Base-by-base conservation (phyloP, 345 rosid genomes). In the Balakata baccata region DNA sequence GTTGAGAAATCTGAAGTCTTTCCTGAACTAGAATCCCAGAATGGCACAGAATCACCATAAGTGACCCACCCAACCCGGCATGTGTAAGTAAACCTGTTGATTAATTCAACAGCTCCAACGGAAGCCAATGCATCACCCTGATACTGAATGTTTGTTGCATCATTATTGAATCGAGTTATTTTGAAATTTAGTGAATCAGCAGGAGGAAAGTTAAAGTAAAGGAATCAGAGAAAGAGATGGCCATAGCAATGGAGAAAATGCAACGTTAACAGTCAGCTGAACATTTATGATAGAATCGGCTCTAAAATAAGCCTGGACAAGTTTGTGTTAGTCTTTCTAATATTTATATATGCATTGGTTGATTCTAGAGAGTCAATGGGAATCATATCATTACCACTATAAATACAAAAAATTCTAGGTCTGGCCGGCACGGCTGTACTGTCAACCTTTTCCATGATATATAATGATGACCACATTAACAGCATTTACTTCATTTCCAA, bases 1-100 rank as follows among this genome's bases (percentile, higher is more conserved):
- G 81, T 76, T 7, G 70, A 60, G 70, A 87, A 85, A 45, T 87
- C 84, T 0, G 82, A 7, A 41, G 77, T 47, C 72, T 60, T 51
- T 37, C 76, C 70, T 9, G 83, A 47, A 3, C 34, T n/a, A 3
- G 82, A 65, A 41, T 85, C 84, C 88, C 77, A 81, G 3, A 87
- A 56, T 4, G 29, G 76, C 22, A 85, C 7, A 29, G 22, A 69
- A 7, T 75, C 54, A 8, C 81, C 73, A 52, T 79, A 81, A 18
- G 81, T 74, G 23, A 64, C 84, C 67, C 83, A 70, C 54, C 88
- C 88, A 2, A 84, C 77, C 16, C 77, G 84, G 53, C 61, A 22
- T 3, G 49, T 8, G 46, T 81, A 81, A 45, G 38, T 47, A 6
- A 3, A 34, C 8, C 66, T 64, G 59, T 79, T 85, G 17, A 84